A percentile compares a stretch with the other conserved stretches of the same genome.
Conservation (phyloP, 2,329 filamentous ascomycete species). For the Scedosporium apiospermum region DNA sequence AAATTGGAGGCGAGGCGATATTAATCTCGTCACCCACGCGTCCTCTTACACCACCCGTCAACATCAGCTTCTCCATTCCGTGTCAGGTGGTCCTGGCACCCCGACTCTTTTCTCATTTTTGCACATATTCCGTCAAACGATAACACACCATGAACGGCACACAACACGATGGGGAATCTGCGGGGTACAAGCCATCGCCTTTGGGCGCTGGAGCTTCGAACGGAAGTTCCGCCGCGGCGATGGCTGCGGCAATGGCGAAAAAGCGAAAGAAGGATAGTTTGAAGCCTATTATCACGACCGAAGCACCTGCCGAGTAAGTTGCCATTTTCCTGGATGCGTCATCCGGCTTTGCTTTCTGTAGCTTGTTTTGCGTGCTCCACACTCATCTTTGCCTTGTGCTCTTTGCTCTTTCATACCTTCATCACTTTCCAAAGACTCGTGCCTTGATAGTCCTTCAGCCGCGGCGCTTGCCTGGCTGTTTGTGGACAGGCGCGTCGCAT, state of each 20-base stretch:
- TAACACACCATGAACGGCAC: constrained; percentile 7
- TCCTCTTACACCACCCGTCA: too few species aligned
- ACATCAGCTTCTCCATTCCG: too few species aligned
- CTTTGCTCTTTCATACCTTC: too few species aligned
- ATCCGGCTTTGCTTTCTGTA: constrained; percentile 14
- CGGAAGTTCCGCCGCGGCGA: neutral
- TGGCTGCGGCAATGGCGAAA: constrained; percentile 30
- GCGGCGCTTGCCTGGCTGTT: too few species aligned
- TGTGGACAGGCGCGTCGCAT: too few species aligned
- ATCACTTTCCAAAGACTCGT: too few species aligned
- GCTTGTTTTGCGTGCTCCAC: neutral
- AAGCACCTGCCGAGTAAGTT: constrained; percentile 35
- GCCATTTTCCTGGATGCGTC: neutral
- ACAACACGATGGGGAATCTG: constrained; percentile 1
- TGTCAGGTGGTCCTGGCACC: neutral
- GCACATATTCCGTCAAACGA: neutral
- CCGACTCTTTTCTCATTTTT: neutral
- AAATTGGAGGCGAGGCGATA: too few species aligned
- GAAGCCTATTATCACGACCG: constrained; percentile 68
- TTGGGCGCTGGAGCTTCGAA: neutral
- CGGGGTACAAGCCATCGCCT: neutral
- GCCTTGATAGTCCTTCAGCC: too few species aligned
- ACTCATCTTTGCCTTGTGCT: too few species aligned
- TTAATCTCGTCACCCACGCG: too few species aligned
- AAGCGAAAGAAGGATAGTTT: constrained; percentile 67